These are phyloP conservation scores for Murraya koenigii DNA, from an alignment of 345 rosid genomes.

Conservation along the genomic window DNA sequence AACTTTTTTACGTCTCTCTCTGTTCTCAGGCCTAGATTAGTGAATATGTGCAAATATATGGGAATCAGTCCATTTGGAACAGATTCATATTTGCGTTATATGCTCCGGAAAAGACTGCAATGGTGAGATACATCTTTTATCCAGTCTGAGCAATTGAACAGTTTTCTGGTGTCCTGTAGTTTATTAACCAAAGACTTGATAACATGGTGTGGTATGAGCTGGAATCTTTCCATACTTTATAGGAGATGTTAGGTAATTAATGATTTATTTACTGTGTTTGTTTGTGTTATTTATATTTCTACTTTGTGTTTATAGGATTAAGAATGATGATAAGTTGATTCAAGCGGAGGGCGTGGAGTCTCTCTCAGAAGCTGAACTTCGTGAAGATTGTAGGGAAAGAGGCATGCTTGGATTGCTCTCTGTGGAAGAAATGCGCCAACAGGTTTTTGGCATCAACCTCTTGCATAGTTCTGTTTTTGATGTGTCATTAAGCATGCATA, in stretches of 20 bases:
- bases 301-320: conserved; percentile 38
- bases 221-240: no score
- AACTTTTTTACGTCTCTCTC: conserved; percentile 1
- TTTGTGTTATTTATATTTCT: background rate
- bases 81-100: conserved; percentile 64
- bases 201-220: background rate
- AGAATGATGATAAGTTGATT: conserved; percentile 65
- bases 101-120: conserved; percentile 69
- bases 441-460: conserved; percentile 33
- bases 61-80: conserved; percentile 73
- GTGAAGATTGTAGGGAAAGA: conserved; percentile 74
- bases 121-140: conserved; percentile 34
- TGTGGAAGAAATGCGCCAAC: conserved; percentile 75
- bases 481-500: background rate
- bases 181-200: background rate
- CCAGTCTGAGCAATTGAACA: background rate
- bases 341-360: conserved; percentile 72
- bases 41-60: conserved; percentile 76
- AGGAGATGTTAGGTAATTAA: background rate
- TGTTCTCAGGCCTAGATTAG: conserved; percentile 56
- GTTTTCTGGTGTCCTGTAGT: background rate
- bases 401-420: conserved; percentile 71
- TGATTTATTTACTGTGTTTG: background rate
- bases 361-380: conserved; percentile 68
- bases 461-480: background rate